A percentile compares a stretch with the other conserved stretches of the same genome.
Conservation (phyloP, 345 rosid genomes). For the Salix brachista region DNA sequence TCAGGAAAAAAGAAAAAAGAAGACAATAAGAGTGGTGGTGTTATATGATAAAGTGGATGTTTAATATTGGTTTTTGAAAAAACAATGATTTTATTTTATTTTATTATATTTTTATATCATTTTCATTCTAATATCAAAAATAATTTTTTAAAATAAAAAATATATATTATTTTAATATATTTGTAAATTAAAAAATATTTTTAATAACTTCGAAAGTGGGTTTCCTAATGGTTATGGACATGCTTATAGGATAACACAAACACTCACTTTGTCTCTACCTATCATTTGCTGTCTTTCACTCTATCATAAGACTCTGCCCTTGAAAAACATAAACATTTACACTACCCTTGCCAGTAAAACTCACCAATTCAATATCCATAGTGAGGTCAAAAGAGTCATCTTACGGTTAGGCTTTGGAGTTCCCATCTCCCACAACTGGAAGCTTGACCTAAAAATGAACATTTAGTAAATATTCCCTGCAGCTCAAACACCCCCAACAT, state of each 20-base stretch:
- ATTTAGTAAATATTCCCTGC: not conserved
- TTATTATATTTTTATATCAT: too few species aligned
- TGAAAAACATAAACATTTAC: not conserved
- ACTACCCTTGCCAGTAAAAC: not conserved
- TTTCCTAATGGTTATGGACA: not conserved
- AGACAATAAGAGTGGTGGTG: too few species aligned
- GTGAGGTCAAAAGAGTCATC: constrained; percentile 8
- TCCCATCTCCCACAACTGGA: not conserved
- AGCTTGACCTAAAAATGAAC: constrained; percentile 6
- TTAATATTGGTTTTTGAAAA: too few species aligned
- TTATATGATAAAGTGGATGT: too few species aligned
- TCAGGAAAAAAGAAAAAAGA: too few species aligned
- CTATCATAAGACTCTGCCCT: not conserved
- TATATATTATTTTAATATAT: too few species aligned
- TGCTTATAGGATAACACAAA: not conserved
- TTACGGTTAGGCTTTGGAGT: not conserved
- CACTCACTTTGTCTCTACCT: not conserved
- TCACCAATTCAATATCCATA: not conserved
- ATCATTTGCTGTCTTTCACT: constrained; percentile 1
- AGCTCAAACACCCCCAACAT: not conserved
- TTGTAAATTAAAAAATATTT: too few species aligned
- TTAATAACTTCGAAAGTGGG: too few species aligned
- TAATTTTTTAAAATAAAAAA: too few species aligned
- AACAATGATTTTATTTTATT: too few species aligned
- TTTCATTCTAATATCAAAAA: too few species aligned